Base-by-base conservation (phyloP, 768 basidiomycete genomes). In the Pilatotrama ljubarskyi region DNA sequence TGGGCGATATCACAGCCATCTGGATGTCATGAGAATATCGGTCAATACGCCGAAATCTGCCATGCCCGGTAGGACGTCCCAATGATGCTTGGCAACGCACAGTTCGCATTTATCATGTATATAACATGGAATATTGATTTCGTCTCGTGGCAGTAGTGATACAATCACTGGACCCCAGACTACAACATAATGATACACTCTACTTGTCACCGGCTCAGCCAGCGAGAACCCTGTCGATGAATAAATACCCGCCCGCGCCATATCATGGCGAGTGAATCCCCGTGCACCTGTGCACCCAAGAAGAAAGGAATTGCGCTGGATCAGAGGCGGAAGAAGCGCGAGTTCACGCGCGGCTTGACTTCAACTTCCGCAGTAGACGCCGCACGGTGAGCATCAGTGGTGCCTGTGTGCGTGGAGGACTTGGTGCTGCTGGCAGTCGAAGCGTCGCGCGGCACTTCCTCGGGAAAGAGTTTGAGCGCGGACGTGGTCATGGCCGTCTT, bases 251-350 rank as follows among this genome's bases (percentile, higher is more conserved):
- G 48, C 48, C 48, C 48, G 48, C 24, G 22, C 48, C 35, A 50
- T 32, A 3, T 32, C 18, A 32, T 50, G 29, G 48, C 35, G 17
- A n/a, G 48, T 29, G 48, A 50, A 50, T 13, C 15, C 48, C 11
- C 50, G 50, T 51, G 37, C 50, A 18, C 24, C 50, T 40, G 25
- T 17, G 50, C 50, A 51, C 38, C 37, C 24, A 35, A 25, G 18
- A n/a, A n/a, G 20, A 11, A 11, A 40, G 51, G 18, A 17, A 40
- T 17, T 14, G 17, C 3, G 35, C 3, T 9, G 43, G 14, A 36
- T 63, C 48, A 67, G n/a, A 67, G 46, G n/a, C 59, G 55, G 64
- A 67, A 67, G 56, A 64, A 58, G 40, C 66, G 64, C 3, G 66
- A 67, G 59, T 63, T 61, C 49, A 55, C 55, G 35, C 55, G 51